A percentile compares a stretch with the other conserved stretches of the same genome.
phyloP scores from a whole-genome alignment of 1,139 yeast genomes.

The Nakaseomyces glabratus region DNA sequence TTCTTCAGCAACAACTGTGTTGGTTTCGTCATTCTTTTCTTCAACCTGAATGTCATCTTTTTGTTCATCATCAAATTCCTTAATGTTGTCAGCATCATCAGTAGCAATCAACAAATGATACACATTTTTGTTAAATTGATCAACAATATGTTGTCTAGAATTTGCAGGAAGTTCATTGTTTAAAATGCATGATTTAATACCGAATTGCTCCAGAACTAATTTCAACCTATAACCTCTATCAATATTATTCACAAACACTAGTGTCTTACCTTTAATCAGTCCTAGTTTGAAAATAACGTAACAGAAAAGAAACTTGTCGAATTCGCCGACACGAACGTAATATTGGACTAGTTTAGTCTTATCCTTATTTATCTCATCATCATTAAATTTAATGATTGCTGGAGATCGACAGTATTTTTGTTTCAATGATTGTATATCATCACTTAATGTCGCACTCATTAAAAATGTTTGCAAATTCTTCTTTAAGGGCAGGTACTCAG shows the following conservation, averaged over 20 bases:
- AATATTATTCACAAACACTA: constrained; percentile 84
- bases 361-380: constrained; percentile 46
- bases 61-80: constrained; percentile 44
- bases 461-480: constrained; percentile 79
- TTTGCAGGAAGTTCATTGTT: constrained; percentile 90
- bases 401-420: constrained; percentile 74
- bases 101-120: constrained; percentile 88
- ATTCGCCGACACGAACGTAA: constrained; percentile 77
- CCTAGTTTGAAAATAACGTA: constrained; percentile 87
- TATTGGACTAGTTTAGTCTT: constrained; percentile 67
- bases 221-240: constrained; percentile 93
- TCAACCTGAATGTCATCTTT: constrained; percentile 24
- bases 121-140: constrained; percentile 85
- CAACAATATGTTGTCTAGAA: constrained; percentile 90
- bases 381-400: constrained; percentile 70
- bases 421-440: constrained; percentile 73
- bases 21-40: constrained; percentile 14
- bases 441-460: constrained; percentile 94
- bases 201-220: constrained; percentile 88
- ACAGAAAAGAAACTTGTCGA: constrained; percentile 82
- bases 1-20: constrained; percentile 13
- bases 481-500: constrained; percentile 56
- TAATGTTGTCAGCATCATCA: constrained; percentile 66
- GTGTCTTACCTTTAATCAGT: constrained; percentile 82
- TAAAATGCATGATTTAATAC: constrained; percentile 77